Conservation (phyloP, 371 early-diverging fungal species). For the Entomophthora muscae region DNA sequence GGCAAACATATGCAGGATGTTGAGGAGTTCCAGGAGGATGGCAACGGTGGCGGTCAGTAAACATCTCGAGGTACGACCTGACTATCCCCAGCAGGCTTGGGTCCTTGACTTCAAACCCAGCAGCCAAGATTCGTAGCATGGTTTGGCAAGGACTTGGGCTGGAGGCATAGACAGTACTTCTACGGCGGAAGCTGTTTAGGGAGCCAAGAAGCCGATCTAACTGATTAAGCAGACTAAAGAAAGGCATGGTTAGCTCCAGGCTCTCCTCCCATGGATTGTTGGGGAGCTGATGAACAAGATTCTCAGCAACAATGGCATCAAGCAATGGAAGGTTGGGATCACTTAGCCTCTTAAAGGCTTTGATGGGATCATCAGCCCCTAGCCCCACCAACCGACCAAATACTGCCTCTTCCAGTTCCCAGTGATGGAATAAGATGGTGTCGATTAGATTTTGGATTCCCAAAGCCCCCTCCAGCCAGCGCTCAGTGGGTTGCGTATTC, state of each 20-base stretch:
- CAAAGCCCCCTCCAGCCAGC: conserved; percentile 10
- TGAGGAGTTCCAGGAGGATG: neutral
- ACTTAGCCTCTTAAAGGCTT: neutral
- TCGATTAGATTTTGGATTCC: conserved; percentile 4
- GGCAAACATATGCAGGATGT: conserved; percentile 5
- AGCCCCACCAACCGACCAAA: conserved; percentile 1
- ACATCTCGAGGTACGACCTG: neutral
- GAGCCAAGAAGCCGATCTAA: conserved; percentile 11
- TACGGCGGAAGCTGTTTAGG: conserved; percentile 3
- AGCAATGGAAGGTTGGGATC: conserved; percentile 10
- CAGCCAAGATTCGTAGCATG: neutral
- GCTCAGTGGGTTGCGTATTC: neutral
- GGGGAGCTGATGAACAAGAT: conserved; percentile 14
- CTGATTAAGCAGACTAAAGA: conserved; percentile 10
- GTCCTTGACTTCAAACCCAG: conserved; percentile 3
- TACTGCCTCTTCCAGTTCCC: conserved; percentile 10
- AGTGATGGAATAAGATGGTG: conserved; percentile 11
- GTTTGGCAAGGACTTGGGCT: neutral
- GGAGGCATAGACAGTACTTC: neutral
- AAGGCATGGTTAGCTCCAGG: conserved; percentile 3
- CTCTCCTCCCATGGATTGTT: conserved; percentile 17
- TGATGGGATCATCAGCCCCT: neutral
- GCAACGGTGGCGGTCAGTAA: neutral
- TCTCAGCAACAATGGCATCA: conserved; percentile 8
- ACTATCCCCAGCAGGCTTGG: neutral